A percentile compares a stretch with the other conserved stretches of the same genome.
These are phyloP conservation scores for Sporopachydermia lactativora DNA, from an alignment of 805 yeast genomes.

Conservation along the genomic window DNA sequence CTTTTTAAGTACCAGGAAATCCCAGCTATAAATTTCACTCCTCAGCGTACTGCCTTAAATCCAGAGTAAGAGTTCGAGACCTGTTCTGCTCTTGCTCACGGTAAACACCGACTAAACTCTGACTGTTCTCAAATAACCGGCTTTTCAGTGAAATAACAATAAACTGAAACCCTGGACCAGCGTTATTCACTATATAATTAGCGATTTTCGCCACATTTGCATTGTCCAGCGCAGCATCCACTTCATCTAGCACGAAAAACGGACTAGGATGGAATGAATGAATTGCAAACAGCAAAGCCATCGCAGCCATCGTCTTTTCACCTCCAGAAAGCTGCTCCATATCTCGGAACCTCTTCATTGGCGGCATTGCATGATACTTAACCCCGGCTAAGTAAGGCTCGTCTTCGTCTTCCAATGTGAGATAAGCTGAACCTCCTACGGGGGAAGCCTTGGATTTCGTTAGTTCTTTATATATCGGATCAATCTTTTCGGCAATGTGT, in stretches of 20 bases:
- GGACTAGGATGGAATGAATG: constrained; percentile 91
- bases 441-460: constrained; percentile 61
- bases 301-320: constrained; percentile 91
- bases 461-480: constrained; percentile 69
- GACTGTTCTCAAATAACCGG: constrained; percentile 75
- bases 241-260: constrained; percentile 89
- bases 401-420: constrained; percentile 77
- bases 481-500: constrained; percentile 63
- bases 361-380: constrained; percentile 91
- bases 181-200: constrained; percentile 61
- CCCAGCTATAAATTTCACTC: neutral
- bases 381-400: constrained; percentile 80
- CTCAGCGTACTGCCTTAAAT: constrained; percentile 47
- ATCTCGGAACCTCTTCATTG: constrained; percentile 82
- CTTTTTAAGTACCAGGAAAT: no score
- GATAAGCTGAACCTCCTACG: constrained; percentile 85
- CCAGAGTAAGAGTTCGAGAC: constrained; percentile 60
- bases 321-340: constrained; percentile 94
- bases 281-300: constrained; percentile 81
- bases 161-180: constrained; percentile 73
- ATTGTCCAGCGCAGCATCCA: constrained; percentile 95
- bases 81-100: constrained; percentile 64
- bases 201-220: constrained; percentile 80
- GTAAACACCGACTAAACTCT: constrained; percentile 85
- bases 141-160: constrained; percentile 88